phyloP scores from a whole-genome alignment of 2,329 filamentous ascomycete species.

The Botryotinia calthae region DNA sequence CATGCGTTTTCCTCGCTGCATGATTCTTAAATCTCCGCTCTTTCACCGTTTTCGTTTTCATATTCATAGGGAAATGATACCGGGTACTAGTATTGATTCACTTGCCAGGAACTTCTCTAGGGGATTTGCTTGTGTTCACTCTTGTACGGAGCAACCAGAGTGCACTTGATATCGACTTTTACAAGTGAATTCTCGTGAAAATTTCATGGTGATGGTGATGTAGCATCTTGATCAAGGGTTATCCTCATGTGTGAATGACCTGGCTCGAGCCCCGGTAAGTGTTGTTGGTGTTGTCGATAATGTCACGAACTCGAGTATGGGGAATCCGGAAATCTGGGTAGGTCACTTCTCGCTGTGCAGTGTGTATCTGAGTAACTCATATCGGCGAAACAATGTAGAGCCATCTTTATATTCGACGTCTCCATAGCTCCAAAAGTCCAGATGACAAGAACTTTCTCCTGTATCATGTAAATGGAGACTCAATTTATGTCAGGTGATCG shows the following conservation, averaged over 20 bases:
- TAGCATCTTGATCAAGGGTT: background rate
- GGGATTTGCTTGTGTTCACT: background rate
- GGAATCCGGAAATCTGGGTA: background rate
- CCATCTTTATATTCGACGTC: background rate
- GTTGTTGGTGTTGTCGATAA: background rate
- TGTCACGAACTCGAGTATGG: background rate
- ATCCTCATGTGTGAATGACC: background rate
- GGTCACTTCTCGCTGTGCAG: background rate
- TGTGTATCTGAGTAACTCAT: background rate
- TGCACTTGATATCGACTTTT: background rate
- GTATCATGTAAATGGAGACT: background rate
- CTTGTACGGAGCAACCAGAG: background rate
- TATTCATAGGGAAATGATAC: background rate
- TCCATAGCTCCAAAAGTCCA: background rate
- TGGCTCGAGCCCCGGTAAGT: background rate
- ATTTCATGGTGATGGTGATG: background rate
- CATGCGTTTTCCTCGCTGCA: conserved; percentile 10
- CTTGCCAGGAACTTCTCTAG: background rate
- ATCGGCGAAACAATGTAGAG: background rate
- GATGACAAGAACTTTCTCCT: background rate
- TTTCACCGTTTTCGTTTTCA: conserved; percentile 17
- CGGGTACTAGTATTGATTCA: background rate
- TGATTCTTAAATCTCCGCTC: conserved; percentile 9
- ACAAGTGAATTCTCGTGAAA: background rate
- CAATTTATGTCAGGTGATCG: background rate